Conservation (phyloP, 495 filamentous ascomycete genomes). For the Tuber aestivum region DNA sequence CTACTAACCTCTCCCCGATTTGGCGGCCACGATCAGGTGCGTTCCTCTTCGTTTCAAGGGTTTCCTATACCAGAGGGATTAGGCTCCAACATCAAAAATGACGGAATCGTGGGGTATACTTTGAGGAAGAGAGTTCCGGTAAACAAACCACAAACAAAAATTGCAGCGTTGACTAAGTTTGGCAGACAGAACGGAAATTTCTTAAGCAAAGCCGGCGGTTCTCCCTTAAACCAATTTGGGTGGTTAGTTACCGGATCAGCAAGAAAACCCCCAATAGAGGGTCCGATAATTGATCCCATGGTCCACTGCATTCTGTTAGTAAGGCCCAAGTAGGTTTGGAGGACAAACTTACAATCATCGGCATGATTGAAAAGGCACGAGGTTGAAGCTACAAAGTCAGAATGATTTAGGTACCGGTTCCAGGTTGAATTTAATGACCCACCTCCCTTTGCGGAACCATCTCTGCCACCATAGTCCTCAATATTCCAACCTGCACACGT, state of each 20-base stretch:
- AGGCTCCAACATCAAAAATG: neutral
- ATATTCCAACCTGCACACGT: conserved; percentile 55
- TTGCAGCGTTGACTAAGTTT: conserved; percentile 63
- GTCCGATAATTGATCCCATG: conserved; percentile 80
- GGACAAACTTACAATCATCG: conserved; percentile 59
- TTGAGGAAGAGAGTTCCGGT: conserved; percentile 61
- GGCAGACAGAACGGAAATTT: conserved; percentile 75
- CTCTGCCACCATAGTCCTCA: conserved; percentile 78
- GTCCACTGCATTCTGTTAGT: conserved; percentile 52
- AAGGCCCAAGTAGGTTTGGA: conserved; percentile 51
- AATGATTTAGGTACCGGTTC: conserved; percentile 40
- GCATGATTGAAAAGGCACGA: conserved; percentile 72
- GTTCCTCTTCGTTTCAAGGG: conserved; percentile 49
- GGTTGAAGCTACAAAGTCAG: conserved; percentile 69
- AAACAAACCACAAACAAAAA: conserved; percentile 70
- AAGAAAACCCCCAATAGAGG: conserved; percentile 77
- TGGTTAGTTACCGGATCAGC: conserved; percentile 67
- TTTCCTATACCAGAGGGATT: conserved; percentile 45
- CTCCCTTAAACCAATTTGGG: conserved; percentile 56
- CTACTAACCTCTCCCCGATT: conserved; percentile 47
- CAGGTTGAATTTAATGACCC: neutral
- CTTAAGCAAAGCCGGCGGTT: conserved; percentile 59
- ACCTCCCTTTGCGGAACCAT: conserved; percentile 54
- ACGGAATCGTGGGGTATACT: conserved; percentile 10
- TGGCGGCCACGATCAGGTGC: conserved; percentile 51